A percentile compares a stretch with the other conserved stretches of the same genome.
These are phyloP conservation scores for Sarocladium oryzae DNA, from an alignment of 2,329 filamentous ascomycete genomes.

Conservation along the genomic window DNA sequence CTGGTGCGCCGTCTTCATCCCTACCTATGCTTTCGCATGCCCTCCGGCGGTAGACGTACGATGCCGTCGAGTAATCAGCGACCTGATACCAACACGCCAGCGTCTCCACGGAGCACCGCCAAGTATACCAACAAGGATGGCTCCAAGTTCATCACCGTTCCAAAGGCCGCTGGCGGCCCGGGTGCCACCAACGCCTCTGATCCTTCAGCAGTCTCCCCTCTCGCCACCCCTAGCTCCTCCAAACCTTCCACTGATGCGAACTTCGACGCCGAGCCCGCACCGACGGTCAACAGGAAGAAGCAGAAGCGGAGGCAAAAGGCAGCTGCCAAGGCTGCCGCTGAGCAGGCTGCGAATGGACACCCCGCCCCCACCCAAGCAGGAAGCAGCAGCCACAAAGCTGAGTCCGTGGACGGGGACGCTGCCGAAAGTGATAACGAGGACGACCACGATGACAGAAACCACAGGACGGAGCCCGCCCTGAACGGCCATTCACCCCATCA, in stretches of 20 bases:
- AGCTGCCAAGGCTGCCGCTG: constrained; percentile 57
- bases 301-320: constrained; percentile 88
- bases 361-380: constrained; percentile 24
- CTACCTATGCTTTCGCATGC: constrained; percentile 30
- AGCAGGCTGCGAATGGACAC: constrained; percentile 34
- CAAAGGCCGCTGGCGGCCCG: constrained; percentile 35
- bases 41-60: constrained; percentile 28
- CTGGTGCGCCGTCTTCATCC: constrained; percentile 11
- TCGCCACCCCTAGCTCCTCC: constrained; percentile 35
- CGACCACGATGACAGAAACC: constrained; percentile 26
- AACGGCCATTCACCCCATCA: constrained; percentile 3
- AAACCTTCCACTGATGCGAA: constrained; percentile 24
- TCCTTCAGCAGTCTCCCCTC: constrained; percentile 28
- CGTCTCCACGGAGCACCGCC: constrained; percentile 47
- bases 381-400: constrained; percentile 16
- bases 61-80: constrained; percentile 49
- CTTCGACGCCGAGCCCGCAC: constrained; percentile 28
- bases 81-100: constrained; percentile 40
- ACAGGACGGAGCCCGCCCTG: not conserved
- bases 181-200: constrained; percentile 46
- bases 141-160: constrained; percentile 61
- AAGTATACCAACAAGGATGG: constrained; percentile 65
- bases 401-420: constrained; percentile 39
- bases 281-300: constrained; percentile 81
- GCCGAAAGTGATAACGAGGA: constrained; percentile 51